Evolutionary conservation across 2,329 filamentous ascomycete genomes (phyloP).

Genomic region (Xylariaceae sp.): DNA sequence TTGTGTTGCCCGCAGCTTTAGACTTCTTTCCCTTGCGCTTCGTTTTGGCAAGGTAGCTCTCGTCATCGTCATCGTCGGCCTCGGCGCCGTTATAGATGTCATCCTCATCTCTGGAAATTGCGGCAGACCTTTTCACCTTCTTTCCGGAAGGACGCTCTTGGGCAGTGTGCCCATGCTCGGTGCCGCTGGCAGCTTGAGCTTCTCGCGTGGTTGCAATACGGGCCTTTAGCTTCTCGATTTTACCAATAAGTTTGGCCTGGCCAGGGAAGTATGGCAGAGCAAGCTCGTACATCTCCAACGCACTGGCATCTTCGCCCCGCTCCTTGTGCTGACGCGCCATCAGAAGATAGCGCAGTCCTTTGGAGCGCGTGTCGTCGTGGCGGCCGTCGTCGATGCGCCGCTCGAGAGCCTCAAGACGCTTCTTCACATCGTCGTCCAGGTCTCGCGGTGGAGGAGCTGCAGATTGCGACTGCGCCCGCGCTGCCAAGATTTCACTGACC

Average conservation of each 20-base stretch:
- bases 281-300: constrained; percentile 79
- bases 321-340: constrained; percentile 90
- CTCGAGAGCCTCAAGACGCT: constrained; percentile 77
- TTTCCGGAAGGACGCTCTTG: constrained; percentile 18
- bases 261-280: constrained; percentile 81
- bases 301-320: constrained; percentile 69
- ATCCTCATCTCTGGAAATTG: constrained; percentile 20
- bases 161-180: constrained; percentile 8
- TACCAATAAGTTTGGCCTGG: constrained; percentile 69
- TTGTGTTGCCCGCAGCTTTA: constrained; percentile 9
- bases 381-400: constrained; percentile 69
- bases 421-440: constrained; percentile 73
- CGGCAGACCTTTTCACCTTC: constrained; percentile 27
- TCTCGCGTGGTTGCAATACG: constrained; percentile 39
- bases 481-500: constrained; percentile 80
- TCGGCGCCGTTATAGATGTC: constrained; percentile 34
- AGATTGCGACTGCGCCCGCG: constrained; percentile 58
- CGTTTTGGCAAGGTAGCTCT: constrained; percentile 26
- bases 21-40: constrained; percentile 23
- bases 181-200: constrained; percentile 5
- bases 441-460: constrained; percentile 40
- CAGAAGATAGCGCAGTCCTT: constrained; percentile 80
- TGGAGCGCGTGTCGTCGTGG: constrained; percentile 67
- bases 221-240: constrained; percentile 58
- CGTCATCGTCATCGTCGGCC: constrained; percentile 29